phyloP scores from a whole-genome alignment of 1,284 basidiomycete genomes.

The Vanrija sp. region DNA sequence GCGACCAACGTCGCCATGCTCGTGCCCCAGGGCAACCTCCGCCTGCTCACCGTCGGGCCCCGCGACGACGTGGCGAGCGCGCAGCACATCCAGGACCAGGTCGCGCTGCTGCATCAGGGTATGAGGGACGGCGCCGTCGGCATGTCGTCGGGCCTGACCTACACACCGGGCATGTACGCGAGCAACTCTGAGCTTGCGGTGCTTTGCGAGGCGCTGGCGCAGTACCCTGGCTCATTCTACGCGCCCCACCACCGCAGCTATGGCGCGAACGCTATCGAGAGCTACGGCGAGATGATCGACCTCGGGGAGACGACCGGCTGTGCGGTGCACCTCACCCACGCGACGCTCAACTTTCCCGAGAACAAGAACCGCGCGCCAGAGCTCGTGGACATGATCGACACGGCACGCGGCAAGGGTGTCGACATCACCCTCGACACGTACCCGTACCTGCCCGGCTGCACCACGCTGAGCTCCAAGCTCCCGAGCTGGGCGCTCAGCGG shows the following conservation, averaged over 20 bases:
- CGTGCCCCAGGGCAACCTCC: conserved; percentile 46
- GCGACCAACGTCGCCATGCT: conserved; percentile 46
- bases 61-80: conserved; percentile 28
- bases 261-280: conserved; percentile 36
- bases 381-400: conserved; percentile 37
- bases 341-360: conserved; percentile 45
- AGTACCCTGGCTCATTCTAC: conserved; percentile 40
- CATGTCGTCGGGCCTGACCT: conserved; percentile 47
- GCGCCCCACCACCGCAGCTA: conserved; percentile 47
- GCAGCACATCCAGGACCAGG: conserved; percentile 30
- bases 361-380: conserved; percentile 38
- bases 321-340: conserved; percentile 45
- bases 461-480: conserved; percentile 41
- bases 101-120: conserved; percentile 24
- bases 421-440: conserved; percentile 46
- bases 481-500: conserved; percentile 42
- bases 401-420: conserved; percentile 21
- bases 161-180: conserved; percentile 49
- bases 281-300: conserved; percentile 44
- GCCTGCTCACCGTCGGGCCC: conserved; percentile 40
- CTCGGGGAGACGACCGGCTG: conserved; percentile 34
- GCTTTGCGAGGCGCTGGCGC: conserved; percentile 30
- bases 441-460: conserved; percentile 46
- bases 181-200: conserved; percentile 38
- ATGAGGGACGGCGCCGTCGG: conserved; percentile 45